Base-by-base conservation (phyloP, 805 yeast genomes). In the Myxozyma udenii region DNA sequence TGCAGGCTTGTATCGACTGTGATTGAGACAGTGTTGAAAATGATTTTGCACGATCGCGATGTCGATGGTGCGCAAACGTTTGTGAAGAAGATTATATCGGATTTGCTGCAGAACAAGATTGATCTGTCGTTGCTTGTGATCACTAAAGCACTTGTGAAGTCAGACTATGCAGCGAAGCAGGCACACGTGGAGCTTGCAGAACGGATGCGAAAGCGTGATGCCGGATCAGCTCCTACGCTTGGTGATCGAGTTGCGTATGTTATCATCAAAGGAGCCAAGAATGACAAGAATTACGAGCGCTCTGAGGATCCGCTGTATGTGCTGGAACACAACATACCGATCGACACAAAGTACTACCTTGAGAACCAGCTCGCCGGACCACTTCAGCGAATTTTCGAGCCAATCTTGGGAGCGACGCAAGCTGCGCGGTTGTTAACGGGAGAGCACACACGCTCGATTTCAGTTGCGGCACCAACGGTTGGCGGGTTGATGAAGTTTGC, bases 221-320 rank as follows among this genome's bases (percentile, higher is more conserved):
- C 95, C 0, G 99, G 99, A 22, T 85, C 95, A 5, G 98, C 98
- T 0, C 98, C 98, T 2, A 82, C 88, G 11, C 77, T 93, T 43
- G 99, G 99, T 51, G 99, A 93, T 67, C 86, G 99, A 71, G 98
- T 93, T 28, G 98, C 98, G 4, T 93, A 91, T 66, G 98, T 93
- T 32, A 90, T 93, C 53, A 84, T 87, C 61, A 80, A 81, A 64
- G 82, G 91, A 0, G 84, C 87, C 3, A 83, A 87, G 46, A 86
- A 87, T 51, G 81, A 74, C 43, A 90, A 88, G 66, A 85, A 90
- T 57, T 95, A 90, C 69, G 96, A 91, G 61, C 89, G 93, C 69
- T 90, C 97, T 0, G 99, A 93, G 68, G 99, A 93, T 65, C 99
- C 99, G 1, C 71, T 91, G 28, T 93, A 80, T 61, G 98, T 90